Base-by-base conservation (phyloP, 2,329 filamentous ascomycete genomes). In the Claviceps maximensis region DNA sequence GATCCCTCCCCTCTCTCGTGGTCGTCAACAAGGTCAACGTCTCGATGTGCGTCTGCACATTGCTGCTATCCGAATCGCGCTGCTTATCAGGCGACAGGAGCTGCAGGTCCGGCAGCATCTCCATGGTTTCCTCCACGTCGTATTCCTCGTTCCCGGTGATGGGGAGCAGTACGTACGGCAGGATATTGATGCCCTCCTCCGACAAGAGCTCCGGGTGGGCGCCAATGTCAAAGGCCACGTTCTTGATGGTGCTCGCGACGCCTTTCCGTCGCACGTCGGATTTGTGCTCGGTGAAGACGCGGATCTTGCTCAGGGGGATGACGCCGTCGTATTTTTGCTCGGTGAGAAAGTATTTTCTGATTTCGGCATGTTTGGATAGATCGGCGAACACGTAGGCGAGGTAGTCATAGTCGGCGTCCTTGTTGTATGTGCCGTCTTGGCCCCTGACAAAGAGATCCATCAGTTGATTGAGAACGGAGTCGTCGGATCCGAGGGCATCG, bases 361-460 rank as follows among this genome's bases (percentile, higher is more conserved):
- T 81, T 58, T 87, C 79, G 38, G 81, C 74, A 61, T 90, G 84
- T 69, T 89, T 95, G 49, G 89, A 85, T 10, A 98, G 76, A 67
- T 98, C 91, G 42, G 93, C 91, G 65, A 98, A 94, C 53, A 96
- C 76, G 65, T 97, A 98, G 44, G 89, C 83, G 25, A 98, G 79
- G 69, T 97, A 96, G 71, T 98, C 89, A 67, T 83, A 97, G 69
- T 91, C 79, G 55, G 89, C 89, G 27, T 85, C 67, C 63, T 86
- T 84, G 74, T 97, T 97, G 69, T 93, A 89, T 10, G 77, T 75
- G 25, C 86, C 86, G 56, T 86, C 83, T 23, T 87, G 83, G 21
- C 91, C 91, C 71, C 93, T 94, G 65, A 97, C 93, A 65, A 98
- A 98, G 61, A 94, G 84, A 67, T 97, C 93, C 67, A 98, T 82